These are phyloP conservation scores for Saksenaea oblongispora DNA, from an alignment of 371 early-diverging fungal genomes.

Conservation along the genomic window DNA sequence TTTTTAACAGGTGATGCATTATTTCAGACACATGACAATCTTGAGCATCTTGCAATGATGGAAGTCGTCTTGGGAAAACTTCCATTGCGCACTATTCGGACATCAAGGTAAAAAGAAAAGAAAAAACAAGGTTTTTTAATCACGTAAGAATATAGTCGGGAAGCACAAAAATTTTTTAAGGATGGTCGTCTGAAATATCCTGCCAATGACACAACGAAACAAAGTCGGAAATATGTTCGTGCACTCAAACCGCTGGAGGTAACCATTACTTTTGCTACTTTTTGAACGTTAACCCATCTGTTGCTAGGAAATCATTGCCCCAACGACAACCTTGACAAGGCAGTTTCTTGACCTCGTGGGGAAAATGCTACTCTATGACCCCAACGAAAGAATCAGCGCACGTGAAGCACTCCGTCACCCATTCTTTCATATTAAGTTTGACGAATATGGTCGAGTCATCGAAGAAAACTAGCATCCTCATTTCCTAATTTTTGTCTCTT, in stretches of 20 bases:
- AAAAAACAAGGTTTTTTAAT: background rate
- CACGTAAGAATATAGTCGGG: slow-evolving; percentile 20
- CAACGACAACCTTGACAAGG: slow-evolving; percentile 13
- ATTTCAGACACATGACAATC: slow-evolving; percentile 91
- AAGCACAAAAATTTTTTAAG: slow-evolving; percentile 50
- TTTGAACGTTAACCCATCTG: background rate
- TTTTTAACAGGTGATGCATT: slow-evolving; percentile 93
- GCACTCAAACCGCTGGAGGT: slow-evolving; percentile 55
- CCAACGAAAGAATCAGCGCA: slow-evolving; percentile 78
- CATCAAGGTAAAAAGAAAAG: slow-evolving; percentile 35
- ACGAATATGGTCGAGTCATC: slow-evolving; percentile 8
- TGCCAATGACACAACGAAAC: slow-evolving; percentile 49
- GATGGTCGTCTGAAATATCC: slow-evolving; percentile 59
- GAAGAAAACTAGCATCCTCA: slow-evolving; percentile 5
- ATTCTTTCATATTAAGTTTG: slow-evolving; percentile 60
- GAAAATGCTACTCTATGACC: slow-evolving; percentile 82
- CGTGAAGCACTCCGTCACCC: slow-evolving; percentile 76
- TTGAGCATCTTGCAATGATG: slow-evolving; percentile 79
- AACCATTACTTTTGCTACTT: too few species aligned
- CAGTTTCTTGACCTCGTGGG: slow-evolving; percentile 64
- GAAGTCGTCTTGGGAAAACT: slow-evolving; percentile 61
- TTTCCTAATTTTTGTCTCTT: background rate
- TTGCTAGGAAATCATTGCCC: slow-evolving; percentile 16
- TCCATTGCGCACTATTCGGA: slow-evolving; percentile 40
- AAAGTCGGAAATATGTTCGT: slow-evolving; percentile 60